Evolutionary conservation across 2,329 filamentous ascomycete species (phyloP), one percentile per base, ranked within the genome.

Genomic region (Endocalyx cinctus): DNA sequence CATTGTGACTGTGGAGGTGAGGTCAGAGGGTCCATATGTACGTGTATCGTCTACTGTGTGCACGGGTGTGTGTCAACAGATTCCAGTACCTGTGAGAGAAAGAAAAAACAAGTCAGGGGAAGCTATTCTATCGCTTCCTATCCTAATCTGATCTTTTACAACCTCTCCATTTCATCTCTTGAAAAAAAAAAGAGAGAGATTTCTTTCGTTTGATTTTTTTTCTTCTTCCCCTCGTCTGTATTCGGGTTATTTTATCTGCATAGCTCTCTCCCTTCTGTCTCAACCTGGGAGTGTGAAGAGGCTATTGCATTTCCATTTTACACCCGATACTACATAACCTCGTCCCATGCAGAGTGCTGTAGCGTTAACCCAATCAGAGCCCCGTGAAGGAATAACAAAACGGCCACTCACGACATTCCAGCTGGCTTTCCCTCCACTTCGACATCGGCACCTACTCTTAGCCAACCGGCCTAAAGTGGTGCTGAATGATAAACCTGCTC

Each of bases 361-460:
- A n/a, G n/a, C 33, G 29, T 27, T 41, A 43, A 41, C 29, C 54
- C 54, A 56, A 57, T 57, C 52, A 55, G 42, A 47, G 35, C 42
- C 34, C 37, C 37, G 35, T 34, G 27, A 44, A 40, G 37, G n/a
- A 43, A 39, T 45, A 44, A 47, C 47, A 45, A 46, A 38, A 36
- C 46, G 49, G 47, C 54, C 54, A 58, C 50, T 58, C 51, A 58
- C 41, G 46, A 50, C 40, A 47, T 42, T 51, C 52, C 54, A 58
- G 52, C 51, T 58, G 54, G 51, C 52, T 40, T 27, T 38, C 44
- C 51, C 51, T 42, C 39, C 45, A 49, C 46, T n/a, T n/a, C n/a
- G 44, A 47, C 46, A 47, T 39, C 45, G 44, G 43, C 45, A 46
- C 42, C 37, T 37, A 38, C 46, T 39, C 41, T 48, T 44, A 37